Percentiles rank a stretch among this genome's conserved stretches.
phyloP scores from a whole-genome alignment of 768 basidiomycete species.

The Collybiopsis luxurians region DNA sequence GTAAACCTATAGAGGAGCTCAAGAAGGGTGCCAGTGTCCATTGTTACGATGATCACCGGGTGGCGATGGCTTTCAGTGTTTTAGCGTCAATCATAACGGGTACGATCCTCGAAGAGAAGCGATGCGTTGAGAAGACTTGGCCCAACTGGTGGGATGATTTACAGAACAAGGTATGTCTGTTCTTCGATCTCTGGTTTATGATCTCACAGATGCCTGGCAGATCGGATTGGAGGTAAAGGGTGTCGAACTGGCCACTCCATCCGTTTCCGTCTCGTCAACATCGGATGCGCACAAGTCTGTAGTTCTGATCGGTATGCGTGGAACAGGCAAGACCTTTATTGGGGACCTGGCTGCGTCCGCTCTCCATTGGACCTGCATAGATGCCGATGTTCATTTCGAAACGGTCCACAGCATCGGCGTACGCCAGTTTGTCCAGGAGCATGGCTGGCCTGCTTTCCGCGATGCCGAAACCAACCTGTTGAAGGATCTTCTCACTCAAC shows the following conservation, averaged over 20 bases:
- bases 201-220: constrained; percentile 40
- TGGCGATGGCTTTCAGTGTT: constrained; percentile 98
- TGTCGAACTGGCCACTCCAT: constrained; percentile 58
- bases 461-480: constrained; percentile 71
- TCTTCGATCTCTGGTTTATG: not conserved
- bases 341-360: constrained; percentile 73
- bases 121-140: constrained; percentile 99
- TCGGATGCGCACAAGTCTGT: constrained; percentile 46
- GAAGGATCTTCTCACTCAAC: constrained; percentile 59
- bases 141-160: constrained; percentile 99
- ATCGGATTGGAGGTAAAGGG: constrained; percentile 89
- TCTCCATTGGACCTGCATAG: constrained; percentile 70
- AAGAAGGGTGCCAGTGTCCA: constrained; percentile 76
- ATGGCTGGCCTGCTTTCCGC: constrained; percentile 92
- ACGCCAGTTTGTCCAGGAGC: constrained; percentile 71
- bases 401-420: constrained; percentile 58
- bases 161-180: constrained; percentile 71
- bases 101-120: constrained; percentile 91
- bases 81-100: constrained; percentile 68
- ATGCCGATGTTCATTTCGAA: constrained; percentile 83
- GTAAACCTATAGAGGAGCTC: constrained; percentile 63
- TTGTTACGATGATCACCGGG: constrained; percentile 98
- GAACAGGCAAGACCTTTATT: constrained; percentile 91
- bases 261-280: constrained; percentile 38
- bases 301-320: constrained; percentile 92